Conservation (phyloP, 2,329 filamentous ascomycete genomes). For the Ophiostoma fasciatum region DNA sequence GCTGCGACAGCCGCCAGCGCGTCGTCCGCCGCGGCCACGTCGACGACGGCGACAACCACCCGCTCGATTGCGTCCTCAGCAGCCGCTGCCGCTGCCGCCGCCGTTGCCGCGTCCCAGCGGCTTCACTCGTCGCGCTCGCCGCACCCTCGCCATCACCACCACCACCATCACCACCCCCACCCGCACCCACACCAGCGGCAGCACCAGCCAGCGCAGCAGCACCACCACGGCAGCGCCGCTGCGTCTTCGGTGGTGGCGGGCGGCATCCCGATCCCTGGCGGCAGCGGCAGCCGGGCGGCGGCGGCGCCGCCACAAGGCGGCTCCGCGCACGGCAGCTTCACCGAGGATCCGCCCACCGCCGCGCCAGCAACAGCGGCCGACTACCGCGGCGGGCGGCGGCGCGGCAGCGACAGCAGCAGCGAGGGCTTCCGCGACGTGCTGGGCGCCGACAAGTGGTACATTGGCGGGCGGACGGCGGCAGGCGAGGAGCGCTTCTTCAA, state of each 20-base stretch:
- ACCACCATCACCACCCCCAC: conserved; percentile 1
- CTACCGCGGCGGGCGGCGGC: conserved; percentile 27
- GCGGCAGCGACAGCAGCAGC: conserved; percentile 60
- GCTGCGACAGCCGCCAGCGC: background rate
- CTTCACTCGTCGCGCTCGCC: conserved; percentile 7
- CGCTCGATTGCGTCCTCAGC: conserved; percentile 9
- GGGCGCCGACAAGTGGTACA: conserved; percentile 68
- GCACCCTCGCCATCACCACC: conserved; percentile 6
- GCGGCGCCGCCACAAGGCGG: background rate
- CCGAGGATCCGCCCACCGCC: conserved; percentile 6
- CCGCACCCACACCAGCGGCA: conserved; percentile 1
- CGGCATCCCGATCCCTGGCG: background rate
- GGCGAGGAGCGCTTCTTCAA: conserved; percentile 78
- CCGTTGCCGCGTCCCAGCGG: conserved; percentile 10
- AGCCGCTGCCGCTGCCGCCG: conserved; percentile 9
- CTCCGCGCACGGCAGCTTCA: conserved; percentile 14
- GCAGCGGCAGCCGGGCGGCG: conserved; percentile 3
- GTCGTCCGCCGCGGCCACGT: background rate
- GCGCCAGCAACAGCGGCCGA: conserved; percentile 9
- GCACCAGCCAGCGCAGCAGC: background rate
- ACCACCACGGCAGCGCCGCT: background rate
- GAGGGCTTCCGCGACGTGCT: conserved; percentile 62
- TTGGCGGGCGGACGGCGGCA: conserved; percentile 57
- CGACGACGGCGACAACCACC: conserved; percentile 1
- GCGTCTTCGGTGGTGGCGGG: too few species aligned